Evolutionary conservation across 208 protist genomes (phyloP).

Genomic region (Tritrichomonas foetus): DNA sequence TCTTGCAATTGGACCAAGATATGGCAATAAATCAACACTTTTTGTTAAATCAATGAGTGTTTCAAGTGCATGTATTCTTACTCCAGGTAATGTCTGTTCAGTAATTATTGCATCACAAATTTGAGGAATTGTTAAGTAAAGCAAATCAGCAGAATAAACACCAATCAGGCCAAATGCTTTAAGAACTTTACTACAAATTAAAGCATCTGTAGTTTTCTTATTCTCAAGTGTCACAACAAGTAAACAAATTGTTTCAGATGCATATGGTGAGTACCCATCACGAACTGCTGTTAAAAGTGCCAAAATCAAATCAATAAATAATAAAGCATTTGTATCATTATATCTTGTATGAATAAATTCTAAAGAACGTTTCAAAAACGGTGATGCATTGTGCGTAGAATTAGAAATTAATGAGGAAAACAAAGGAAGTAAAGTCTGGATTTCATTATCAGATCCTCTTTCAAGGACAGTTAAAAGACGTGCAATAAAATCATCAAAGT

Average conservation of each 20-base stretch:
- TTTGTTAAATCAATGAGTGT: neutral
- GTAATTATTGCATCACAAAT: slow-evolving; percentile 10
- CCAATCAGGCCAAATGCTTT: neutral
- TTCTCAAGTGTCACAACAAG: neutral
- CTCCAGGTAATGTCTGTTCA: neutral
- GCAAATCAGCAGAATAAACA: neutral
- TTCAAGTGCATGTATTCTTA: neutral
- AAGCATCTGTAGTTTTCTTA: neutral
- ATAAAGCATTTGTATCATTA: neutral
- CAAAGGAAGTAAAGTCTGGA: neutral
- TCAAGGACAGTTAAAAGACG: neutral
- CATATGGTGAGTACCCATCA: neutral
- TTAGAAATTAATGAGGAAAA: neutral
- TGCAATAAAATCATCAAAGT: neutral
- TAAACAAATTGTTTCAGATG: neutral
- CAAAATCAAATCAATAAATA: neutral
- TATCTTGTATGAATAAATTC: neutral
- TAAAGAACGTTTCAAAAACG: neutral
- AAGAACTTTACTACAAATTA: neutral
- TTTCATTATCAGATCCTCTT: neutral
- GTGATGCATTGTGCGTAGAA: neutral
- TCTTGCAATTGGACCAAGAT: neutral
- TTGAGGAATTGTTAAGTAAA: neutral
- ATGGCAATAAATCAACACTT: neutral
- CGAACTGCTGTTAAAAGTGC: neutral